These are phyloP conservation scores for Noccaea bulbosa DNA, from an alignment of 345 rosid species.

Conservation along the genomic window DNA sequence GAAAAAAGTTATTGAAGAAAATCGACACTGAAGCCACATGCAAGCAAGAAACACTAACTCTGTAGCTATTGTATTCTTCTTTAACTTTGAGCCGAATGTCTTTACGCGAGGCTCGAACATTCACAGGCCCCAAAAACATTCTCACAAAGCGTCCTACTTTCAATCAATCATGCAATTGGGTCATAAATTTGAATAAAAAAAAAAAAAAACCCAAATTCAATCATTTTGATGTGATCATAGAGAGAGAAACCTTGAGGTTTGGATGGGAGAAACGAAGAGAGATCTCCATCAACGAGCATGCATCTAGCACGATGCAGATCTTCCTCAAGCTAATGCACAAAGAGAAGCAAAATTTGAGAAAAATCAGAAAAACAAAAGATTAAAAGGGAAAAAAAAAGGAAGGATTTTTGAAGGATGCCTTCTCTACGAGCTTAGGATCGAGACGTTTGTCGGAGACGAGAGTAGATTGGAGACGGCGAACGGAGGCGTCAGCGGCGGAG, in stretches of 20 bases:
- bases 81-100: slow-evolving; percentile 90
- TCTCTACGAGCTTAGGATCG: slow-evolving; percentile 62
- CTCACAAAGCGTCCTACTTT: slow-evolving; percentile 64
- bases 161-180: slow-evolving; percentile 1
- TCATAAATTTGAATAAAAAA: background rate
- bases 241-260: slow-evolving; percentile 62
- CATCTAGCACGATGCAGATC: slow-evolving; percentile 83
- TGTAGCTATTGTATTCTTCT: slow-evolving; percentile 95
- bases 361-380: background rate
- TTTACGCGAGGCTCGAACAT: slow-evolving; percentile 85
- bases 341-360: background rate
- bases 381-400: background rate
- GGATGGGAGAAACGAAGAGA: slow-evolving; percentile 77
- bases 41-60: slow-evolving; percentile 49
- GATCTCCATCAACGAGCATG: slow-evolving; percentile 77
- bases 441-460: slow-evolving; percentile 49
- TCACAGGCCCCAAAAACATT: slow-evolving; percentile 94
- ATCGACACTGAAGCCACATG: slow-evolving; percentile 14
- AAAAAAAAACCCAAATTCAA: background rate
- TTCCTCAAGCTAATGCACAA: slow-evolving; percentile 65
- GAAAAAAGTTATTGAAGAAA: background rate
- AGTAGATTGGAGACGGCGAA: slow-evolving; percentile 66
- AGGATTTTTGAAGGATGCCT: slow-evolving; percentile 46
- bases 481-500: slow-evolving; percentile 64
- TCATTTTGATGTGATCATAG: slow-evolving; percentile 1